A percentile compares a stretch with the other conserved stretches of the same genome.
These are phyloP conservation scores for Talaromyces proteolyticus DNA, from an alignment of 495 filamentous ascomycete species.

Conservation along the genomic window DNA sequence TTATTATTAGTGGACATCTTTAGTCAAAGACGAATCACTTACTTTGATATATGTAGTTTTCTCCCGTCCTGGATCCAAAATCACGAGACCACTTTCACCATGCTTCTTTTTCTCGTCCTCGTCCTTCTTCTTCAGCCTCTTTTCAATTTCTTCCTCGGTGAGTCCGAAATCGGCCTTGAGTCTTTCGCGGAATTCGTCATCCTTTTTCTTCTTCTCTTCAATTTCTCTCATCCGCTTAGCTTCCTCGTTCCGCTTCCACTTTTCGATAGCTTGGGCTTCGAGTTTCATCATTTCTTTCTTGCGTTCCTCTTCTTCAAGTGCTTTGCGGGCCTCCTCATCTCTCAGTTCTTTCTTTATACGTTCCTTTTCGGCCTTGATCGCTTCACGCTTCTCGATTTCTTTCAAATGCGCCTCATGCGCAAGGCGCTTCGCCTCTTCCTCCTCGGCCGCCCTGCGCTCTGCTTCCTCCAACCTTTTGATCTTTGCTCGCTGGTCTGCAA, in stretches of 20 bases:
- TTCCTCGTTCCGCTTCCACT: constrained; percentile 53
- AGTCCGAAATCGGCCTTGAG: constrained; percentile 33
- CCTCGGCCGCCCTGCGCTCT: constrained; percentile 23
- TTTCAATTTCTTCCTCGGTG: constrained; percentile 43
- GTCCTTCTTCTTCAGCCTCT: constrained; percentile 49
- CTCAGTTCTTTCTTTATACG: constrained; percentile 8
- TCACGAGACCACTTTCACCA: constrained; percentile 42
- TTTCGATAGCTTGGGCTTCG: constrained; percentile 45
- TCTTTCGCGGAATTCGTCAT: constrained; percentile 41
- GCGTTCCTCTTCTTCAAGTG: constrained; percentile 29
- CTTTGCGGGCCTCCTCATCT: constrained; percentile 27
- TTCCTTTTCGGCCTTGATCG: constrained; percentile 25
- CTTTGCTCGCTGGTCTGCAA: constrained; percentile 21
- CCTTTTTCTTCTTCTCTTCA: constrained; percentile 31
- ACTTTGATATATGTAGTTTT: constrained; percentile 46
- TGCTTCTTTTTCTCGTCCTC: constrained; percentile 41
- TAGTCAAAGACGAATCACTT: constrained; percentile 2
- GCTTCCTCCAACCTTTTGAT: constrained; percentile 25
- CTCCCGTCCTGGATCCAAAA: constrained; percentile 43
- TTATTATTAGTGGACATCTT: constrained; percentile 6
- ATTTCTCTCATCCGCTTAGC: constrained; percentile 15
- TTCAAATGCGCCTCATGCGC: constrained; percentile 18
- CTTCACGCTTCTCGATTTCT: constrained; percentile 11
- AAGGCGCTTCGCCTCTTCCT: constrained; percentile 17
- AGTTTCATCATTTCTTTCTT: constrained; percentile 45